A percentile compares a stretch with the other conserved stretches of the same genome.
Conservation (phyloP, 148 eudicot genomes). For the Rhododendron griersonianum region DNA sequence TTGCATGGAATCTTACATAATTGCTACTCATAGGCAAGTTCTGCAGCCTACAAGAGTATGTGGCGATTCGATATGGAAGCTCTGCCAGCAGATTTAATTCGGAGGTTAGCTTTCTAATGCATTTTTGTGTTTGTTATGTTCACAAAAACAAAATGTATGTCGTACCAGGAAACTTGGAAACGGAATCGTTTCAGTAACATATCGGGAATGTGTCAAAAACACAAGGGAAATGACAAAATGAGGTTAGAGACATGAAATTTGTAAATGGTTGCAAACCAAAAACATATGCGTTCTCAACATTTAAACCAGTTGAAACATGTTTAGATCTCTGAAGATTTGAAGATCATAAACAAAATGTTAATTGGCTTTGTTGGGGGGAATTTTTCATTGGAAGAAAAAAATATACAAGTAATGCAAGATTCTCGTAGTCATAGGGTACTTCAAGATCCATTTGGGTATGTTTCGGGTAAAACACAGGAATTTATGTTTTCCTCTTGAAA, state of each 20-base stretch:
- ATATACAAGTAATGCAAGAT: not conserved
- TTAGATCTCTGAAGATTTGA: not conserved
- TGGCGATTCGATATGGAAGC: conserved; percentile 95
- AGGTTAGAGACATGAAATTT: not conserved
- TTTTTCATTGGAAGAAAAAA: not conserved
- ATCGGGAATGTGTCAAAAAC: not conserved
- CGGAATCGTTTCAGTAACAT: not conserved
- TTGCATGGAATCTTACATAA: conserved; percentile 75
- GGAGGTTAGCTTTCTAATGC: conserved; percentile 40
- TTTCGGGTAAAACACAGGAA: not conserved
- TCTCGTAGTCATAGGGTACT: not conserved
- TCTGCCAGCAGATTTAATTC: conserved; percentile 81
- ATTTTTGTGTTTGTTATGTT: not conserved
- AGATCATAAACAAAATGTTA: not conserved
- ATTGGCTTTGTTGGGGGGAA: conserved; percentile 32
- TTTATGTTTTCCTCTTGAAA: not conserved
- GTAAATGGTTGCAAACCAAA: not conserved
- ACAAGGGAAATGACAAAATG: not conserved
- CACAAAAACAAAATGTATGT: not conserved
- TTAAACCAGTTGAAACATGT: not conserved
- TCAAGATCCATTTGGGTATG: not conserved
- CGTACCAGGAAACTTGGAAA: not conserved
- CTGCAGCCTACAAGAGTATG: conserved; percentile 76
- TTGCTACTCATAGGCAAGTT: conserved; percentile 96
- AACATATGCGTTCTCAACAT: not conserved